A percentile compares a stretch with the other conserved stretches of the same genome.
phyloP scores from a whole-genome alignment of 129 eudicot species.

The Artemisia tridentata region DNA sequence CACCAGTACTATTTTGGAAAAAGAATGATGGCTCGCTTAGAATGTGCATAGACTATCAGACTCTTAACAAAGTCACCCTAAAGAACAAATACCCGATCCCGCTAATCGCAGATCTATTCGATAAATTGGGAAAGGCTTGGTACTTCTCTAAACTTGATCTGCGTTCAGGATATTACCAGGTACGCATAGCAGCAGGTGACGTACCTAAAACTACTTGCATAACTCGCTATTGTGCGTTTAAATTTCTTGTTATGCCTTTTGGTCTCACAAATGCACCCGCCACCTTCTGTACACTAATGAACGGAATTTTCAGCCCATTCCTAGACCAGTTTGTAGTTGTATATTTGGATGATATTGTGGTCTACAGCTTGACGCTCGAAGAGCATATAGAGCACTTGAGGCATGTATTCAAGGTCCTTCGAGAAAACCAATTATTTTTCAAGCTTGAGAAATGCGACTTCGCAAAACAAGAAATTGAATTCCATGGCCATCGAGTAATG shows the following conservation, averaged over 20 bases:
- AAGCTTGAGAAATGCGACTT: constrained; percentile 4
- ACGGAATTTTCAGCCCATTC: too few relatives aligned
- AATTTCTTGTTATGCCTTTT: too few relatives aligned
- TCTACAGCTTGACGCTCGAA: neutral
- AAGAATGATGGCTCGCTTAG: neutral
- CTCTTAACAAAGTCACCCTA: neutral
- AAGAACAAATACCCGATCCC: neutral
- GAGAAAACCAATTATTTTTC: neutral
- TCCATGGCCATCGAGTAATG: neutral
- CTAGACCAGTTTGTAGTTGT: neutral
- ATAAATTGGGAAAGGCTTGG: neutral
- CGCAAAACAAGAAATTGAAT: neutral
- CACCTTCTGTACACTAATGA: too few relatives aligned
- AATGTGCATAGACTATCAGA: neutral
- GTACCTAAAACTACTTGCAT: neutral
- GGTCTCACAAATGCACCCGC: too few relatives aligned
- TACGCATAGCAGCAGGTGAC: neutral
- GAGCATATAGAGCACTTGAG: too few relatives aligned
- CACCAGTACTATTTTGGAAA: neutral
- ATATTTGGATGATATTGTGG: neutral
- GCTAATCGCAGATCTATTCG: neutral
- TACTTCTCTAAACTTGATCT: neutral
- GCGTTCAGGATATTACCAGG: neutral
- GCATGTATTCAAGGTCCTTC: neutral
- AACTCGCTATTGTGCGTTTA: too few relatives aligned